Base-by-base conservation (phyloP, 345 rosid species). In the Brassica napus region DNA sequence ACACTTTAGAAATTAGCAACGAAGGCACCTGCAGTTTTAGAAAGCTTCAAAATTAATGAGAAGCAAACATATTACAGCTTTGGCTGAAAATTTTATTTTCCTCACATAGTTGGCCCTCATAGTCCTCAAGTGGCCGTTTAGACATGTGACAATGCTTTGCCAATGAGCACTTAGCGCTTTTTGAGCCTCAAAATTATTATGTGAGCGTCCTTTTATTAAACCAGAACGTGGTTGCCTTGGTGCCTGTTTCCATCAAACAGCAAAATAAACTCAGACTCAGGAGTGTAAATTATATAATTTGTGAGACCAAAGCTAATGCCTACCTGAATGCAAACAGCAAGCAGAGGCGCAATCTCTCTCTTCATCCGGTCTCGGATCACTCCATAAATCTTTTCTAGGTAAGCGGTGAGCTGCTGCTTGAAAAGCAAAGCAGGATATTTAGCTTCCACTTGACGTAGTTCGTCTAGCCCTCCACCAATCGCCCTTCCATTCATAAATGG, bases 321-420 rank as follows among this genome's bases (percentile, higher is more conserved):
- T 62, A 92, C 99, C 96, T 95, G 99, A 78, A 95, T 95, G 75
- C 99, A 95, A 69, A 80, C 79, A 55, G 90, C 92, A 81, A 95
- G 95, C 87, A 91, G 69, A 42, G 98, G 98, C 70, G 99, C 84
- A 62, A 93, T 93, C 85, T 93, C 98, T 80, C 87, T 95, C 85
- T 95, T 95, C 87, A 95, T 75, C 83, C 87, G 93, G 86, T 95
- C 99, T 69, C 99, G 84, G 76, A 95, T 89, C 92, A 93, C 86
- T 80, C 99, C 99, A 84, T 95, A 95, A 77, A 95, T 91, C 90
- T 93, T 95, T 90, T 95, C 99, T 72, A 95, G 92, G 89, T 88
- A 95, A 78, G 99, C 99, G 5, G 98, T 95, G 81, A 95, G 97
- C 65, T 95, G 99, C 85, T 95, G 99, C 84, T 95, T 93, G 80